phyloP scores from a whole-genome alignment of 179 eudicot genomes.

The Gypsophila paniculata region DNA sequence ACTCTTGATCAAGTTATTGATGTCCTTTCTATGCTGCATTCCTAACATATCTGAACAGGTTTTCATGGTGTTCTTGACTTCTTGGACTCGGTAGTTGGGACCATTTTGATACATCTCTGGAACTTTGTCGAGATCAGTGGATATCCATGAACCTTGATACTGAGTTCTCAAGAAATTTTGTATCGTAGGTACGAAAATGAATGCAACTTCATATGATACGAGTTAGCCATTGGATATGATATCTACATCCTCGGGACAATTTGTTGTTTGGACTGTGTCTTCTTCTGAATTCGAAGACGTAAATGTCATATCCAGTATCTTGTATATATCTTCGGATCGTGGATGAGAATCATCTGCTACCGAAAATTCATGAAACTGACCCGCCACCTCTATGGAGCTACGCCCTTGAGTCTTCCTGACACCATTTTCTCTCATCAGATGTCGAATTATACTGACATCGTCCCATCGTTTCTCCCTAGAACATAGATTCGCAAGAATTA shows the following conservation, averaged over 20 bases:
- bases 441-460: conserved; percentile 52
- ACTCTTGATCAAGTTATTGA: not conserved
- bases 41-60: not conserved
- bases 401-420: conserved; percentile 62
- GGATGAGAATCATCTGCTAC: conserved; percentile 65
- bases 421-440: conserved; percentile 64
- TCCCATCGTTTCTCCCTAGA: conserved; percentile 51
- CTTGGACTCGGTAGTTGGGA: not conserved
- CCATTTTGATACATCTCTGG: not conserved
- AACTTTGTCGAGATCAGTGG: not conserved
- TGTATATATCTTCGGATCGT: conserved; percentile 41
- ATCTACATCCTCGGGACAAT: conserved; percentile 14
- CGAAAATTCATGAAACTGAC: conserved; percentile 54
- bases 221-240: conserved; percentile 6
- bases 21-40: not conserved
- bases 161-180: not conserved
- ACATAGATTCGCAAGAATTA: conserved; percentile 51
- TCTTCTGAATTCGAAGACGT: conserved; percentile 33
- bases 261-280: not conserved
- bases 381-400: conserved; percentile 66
- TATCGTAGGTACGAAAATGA: not conserved
- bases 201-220: conserved; percentile 5
- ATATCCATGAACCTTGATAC: not conserved
- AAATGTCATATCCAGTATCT: conserved; percentile 34
- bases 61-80: not conserved